Conservation (phyloP, 2,329 filamentous ascomycete genomes). For the Penicillium fuscoglaucum region DNA sequence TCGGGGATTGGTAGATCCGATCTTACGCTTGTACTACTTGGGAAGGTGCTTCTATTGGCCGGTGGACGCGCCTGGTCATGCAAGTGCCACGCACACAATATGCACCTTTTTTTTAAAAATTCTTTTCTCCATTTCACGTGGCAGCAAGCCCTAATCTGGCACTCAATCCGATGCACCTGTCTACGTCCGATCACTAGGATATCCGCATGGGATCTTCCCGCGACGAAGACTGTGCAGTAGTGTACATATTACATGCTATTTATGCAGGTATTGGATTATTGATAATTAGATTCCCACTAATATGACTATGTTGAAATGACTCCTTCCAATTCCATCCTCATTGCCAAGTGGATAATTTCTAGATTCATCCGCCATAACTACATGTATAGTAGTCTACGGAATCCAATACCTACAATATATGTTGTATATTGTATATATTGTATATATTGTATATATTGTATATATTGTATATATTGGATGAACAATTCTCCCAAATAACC, state of each 20-base stretch:
- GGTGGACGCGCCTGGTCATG: not conserved
- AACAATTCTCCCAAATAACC: conserved; percentile 13
- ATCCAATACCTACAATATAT: not conserved
- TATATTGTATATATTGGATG: no score
- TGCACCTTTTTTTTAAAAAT: not conserved
- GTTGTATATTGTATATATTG: no score
- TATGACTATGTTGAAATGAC: not conserved
- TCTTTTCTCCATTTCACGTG: conserved; percentile 6
- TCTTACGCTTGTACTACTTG: conserved; percentile 9
- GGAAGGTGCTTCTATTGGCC: conserved; percentile 15
- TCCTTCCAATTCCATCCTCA: not conserved
- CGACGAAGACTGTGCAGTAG: conserved; percentile 7
- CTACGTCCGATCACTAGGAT: conserved; percentile 5
- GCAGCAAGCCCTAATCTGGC: conserved; percentile 26
- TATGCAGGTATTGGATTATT: not conserved
- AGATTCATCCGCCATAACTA: not conserved
- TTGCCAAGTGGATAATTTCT: not conserved
- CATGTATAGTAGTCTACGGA: not conserved
- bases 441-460: no score
- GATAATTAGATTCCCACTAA: not conserved
- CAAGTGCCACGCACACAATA: not conserved
- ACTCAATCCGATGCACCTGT: conserved; percentile 30
- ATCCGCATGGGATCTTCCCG: conserved; percentile 12
- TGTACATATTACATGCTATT: not conserved
- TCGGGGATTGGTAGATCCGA: conserved; percentile 14